These are phyloP conservation scores for Trichoderma polysporum DNA, from an alignment of 2,329 filamentous ascomycete species.

Conservation along the genomic window DNA sequence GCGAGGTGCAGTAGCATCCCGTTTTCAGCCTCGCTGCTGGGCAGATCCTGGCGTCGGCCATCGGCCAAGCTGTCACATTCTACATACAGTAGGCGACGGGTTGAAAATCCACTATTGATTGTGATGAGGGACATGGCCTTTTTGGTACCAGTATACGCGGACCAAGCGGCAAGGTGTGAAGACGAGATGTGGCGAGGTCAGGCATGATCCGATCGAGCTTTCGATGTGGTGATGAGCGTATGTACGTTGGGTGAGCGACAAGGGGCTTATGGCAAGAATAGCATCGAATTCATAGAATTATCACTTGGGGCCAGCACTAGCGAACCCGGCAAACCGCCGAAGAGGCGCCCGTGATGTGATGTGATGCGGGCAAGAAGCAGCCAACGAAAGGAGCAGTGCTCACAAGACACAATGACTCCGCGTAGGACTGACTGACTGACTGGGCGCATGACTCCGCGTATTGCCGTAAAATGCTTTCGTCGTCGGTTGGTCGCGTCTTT, in stretches of 20 bases:
- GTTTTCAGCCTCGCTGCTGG: slow-evolving; percentile 15
- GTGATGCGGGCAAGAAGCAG: background rate
- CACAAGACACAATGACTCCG: background rate
- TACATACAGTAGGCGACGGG: background rate
- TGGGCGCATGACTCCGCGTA: background rate
- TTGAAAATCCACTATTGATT: background rate
- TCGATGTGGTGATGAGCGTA: background rate
- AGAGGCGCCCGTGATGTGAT: slow-evolving; percentile 16
- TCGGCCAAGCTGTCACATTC: slow-evolving; percentile 1
- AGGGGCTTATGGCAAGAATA: background rate
- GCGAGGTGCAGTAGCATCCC: slow-evolving; percentile 19
- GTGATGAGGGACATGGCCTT: background rate
- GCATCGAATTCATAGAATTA: background rate
- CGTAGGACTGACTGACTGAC: background rate
- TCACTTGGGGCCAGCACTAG: background rate
- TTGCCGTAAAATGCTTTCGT: background rate
- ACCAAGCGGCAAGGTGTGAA: background rate
- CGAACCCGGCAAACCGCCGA: slow-evolving; percentile 16
- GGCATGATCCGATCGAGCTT: slow-evolving; percentile 12
- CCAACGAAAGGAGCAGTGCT: background rate
- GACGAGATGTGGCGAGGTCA: background rate
- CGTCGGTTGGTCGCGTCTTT: background rate
- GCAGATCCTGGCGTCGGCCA: slow-evolving; percentile 14
- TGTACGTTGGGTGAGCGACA: background rate
- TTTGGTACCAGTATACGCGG: background rate